Conservation (phyloP, 140 eudicot species). For the Erigeron philadelphicus region DNA sequence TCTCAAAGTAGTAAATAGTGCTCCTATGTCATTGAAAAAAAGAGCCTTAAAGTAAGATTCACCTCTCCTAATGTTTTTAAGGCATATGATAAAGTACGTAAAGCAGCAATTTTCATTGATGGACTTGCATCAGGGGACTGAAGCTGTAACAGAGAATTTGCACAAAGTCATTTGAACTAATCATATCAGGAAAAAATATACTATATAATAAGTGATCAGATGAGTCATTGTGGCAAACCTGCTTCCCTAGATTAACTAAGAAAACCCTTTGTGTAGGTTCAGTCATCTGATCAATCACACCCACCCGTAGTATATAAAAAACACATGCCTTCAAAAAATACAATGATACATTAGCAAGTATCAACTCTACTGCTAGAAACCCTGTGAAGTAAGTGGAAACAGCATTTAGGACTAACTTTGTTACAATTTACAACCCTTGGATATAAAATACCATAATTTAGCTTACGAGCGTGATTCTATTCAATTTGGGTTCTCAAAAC, state of each 20-base stretch:
- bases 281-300: constrained; percentile 92
- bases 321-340: constrained; percentile 80
- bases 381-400: constrained; percentile 9
- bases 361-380: constrained; percentile 5
- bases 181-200: constrained; percentile 4
- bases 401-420: neutral
- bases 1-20: neutral
- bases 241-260: constrained; percentile 67
- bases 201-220: constrained; percentile 7
- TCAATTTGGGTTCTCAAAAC: too few relatives aligned
- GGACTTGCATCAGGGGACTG: constrained; percentile 68
- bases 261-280: constrained; percentile 96
- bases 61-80: constrained; percentile 92
- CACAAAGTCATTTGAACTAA: constrained; percentile 15
- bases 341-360: constrained; percentile 34
- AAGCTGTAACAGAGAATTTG: constrained; percentile 54
- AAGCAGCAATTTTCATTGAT: constrained; percentile 73
- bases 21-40: constrained; percentile 11
- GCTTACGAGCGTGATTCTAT: too few relatives aligned
- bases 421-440: neutral
- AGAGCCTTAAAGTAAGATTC: constrained; percentile 27
- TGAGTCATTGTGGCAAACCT: constrained; percentile 44
- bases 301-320: constrained; percentile 82
- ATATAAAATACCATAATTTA: too few relatives aligned
- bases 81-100: constrained; percentile 79